Percentiles rank a stretch among this genome's conserved stretches.
Evolutionary conservation across 1,284 basidiomycete genomes (phyloP).

Genomic region (Psilocybe mexicana): DNA sequence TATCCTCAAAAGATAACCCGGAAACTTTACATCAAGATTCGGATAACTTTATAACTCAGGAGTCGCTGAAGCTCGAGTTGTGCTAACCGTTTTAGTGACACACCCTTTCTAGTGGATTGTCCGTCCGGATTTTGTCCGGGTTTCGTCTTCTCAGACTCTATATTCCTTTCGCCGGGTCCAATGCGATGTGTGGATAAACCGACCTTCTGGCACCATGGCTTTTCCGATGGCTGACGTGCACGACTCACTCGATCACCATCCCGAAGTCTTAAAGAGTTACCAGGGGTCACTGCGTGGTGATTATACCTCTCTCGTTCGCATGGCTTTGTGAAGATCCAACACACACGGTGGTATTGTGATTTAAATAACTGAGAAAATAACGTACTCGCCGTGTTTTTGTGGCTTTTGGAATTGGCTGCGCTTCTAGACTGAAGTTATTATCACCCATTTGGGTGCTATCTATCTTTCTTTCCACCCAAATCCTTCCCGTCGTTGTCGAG

Average conservation of each 20-base stretch:
- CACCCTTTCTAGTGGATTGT: background rate
- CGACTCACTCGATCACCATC: background rate
- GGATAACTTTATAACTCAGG: background rate
- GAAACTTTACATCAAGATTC: background rate
- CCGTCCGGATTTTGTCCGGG: background rate
- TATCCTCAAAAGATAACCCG: background rate
- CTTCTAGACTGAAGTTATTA: conserved; percentile 1
- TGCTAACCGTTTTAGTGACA: background rate
- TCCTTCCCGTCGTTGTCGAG: background rate
- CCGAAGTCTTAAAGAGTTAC: background rate
- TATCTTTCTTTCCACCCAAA: background rate
- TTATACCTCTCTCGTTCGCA: conserved; percentile 6
- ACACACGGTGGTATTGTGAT: conserved; percentile 10
- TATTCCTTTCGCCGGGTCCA: background rate
- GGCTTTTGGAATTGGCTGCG: conserved; percentile 10
- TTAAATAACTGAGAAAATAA: conserved; percentile 16
- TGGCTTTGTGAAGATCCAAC: conserved; percentile 8
- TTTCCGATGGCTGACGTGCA: background rate
- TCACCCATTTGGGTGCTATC: background rate
- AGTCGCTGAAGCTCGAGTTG: conserved; percentile 4
- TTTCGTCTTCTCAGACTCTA: background rate
- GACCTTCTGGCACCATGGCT: background rate
- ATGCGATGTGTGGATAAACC: background rate
- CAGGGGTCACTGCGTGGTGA: background rate
- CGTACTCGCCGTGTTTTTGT: conserved; percentile 3